Evolutionary conservation across 208 protist genomes (phyloP).

Genomic region (Borovskyia barvae): DNA sequence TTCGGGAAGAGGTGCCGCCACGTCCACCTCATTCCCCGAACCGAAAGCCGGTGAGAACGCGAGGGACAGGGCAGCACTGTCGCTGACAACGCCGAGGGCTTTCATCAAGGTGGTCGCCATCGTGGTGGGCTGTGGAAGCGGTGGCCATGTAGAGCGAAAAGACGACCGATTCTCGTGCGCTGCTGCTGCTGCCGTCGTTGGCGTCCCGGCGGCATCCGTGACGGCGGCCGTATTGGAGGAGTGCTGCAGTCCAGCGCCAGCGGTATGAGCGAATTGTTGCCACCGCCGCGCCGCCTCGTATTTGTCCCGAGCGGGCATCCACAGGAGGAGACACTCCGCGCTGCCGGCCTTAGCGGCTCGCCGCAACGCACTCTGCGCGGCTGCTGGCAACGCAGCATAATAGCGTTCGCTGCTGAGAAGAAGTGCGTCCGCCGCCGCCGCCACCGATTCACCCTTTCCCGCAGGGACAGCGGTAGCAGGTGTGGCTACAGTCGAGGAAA

Average conservation of each 20-base stretch:
- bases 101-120: constrained; percentile 21
- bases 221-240: background rate
- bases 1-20: background rate
- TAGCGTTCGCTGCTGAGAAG: constrained; percentile 8
- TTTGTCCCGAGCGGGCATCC: constrained; percentile 10
- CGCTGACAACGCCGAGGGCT: constrained; percentile 16
- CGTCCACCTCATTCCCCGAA: background rate
- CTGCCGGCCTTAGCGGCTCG: constrained; percentile 8
- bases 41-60: no score
- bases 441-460: no score
- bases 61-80: background rate
- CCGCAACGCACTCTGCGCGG: constrained; percentile 13
- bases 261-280: background rate
- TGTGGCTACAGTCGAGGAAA: background rate
- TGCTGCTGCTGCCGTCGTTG: background rate
- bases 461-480: constrained; percentile 1
- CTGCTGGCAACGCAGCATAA: constrained; percentile 7
- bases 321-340: constrained; percentile 13
- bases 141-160: no score
- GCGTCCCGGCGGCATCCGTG: background rate
- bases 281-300: constrained; percentile 9
- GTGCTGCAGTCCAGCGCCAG: no score
- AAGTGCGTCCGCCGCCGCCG: constrained; percentile 2
- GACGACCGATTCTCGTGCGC: constrained; percentile 1
- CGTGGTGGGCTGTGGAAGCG: background rate